Evolutionary conservation across 176 grass and related monocot genomes (phyloP).

Genomic region (Cenchrus fungigraminus): DNA sequence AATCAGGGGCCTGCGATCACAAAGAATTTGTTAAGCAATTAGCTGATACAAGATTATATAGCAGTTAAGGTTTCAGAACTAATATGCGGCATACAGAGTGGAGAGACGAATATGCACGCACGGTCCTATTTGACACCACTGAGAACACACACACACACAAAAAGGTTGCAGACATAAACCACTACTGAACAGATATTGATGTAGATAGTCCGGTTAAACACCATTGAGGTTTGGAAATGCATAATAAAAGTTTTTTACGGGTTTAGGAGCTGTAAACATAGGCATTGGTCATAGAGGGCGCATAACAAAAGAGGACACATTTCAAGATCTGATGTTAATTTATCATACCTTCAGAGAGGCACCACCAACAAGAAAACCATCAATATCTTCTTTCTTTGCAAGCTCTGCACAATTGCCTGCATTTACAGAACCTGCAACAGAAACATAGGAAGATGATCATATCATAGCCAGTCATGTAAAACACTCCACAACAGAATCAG

Average conservation of each 20-base stretch:
- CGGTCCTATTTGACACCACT: background rate
- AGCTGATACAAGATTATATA: background rate
- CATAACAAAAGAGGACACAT: background rate
- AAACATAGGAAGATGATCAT: slow-evolving; percentile 15
- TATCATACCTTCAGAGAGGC: slow-evolving; percentile 87
- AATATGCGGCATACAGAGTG: background rate
- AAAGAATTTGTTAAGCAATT: background rate
- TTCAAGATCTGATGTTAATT: background rate
- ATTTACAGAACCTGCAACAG: slow-evolving; percentile 84
- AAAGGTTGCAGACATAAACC: background rate
- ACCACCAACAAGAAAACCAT: slow-evolving; percentile 96
- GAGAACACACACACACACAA: background rate
- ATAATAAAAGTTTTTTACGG: background rate
- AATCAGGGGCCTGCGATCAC: slow-evolving; percentile 66
- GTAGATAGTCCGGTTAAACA: background rate
- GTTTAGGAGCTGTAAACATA: background rate
- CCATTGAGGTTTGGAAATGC: background rate
- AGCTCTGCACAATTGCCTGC: slow-evolving; percentile 82
- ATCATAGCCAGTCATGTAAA: background rate
- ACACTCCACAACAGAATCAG: background rate
- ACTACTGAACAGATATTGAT: background rate
- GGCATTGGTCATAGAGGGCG: background rate
- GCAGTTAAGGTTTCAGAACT: background rate
- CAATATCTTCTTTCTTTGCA: slow-evolving; percentile 96
- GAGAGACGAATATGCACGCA: background rate